Percentiles rank a stretch among this genome's conserved stretches.
Evolutionary conservation across 768 basidiomycete species (phyloP).

Genomic region (Lactifluus hygrophoroides): DNA sequence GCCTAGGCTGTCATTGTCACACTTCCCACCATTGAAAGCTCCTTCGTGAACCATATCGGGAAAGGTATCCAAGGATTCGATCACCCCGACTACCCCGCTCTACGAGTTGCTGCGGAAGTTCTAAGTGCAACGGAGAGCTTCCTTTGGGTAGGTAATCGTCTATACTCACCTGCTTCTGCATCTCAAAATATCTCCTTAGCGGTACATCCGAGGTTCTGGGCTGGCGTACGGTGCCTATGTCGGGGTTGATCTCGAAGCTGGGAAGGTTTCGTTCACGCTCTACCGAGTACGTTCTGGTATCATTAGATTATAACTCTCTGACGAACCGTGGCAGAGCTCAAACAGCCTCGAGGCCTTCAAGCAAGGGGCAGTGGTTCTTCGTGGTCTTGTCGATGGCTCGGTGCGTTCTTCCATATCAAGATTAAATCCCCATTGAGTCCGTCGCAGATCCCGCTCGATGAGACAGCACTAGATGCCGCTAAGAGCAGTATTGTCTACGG

Average conservation of each 20-base stretch:
- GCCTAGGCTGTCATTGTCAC: slow-evolving; percentile 74
- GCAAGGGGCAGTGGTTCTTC: slow-evolving; percentile 70
- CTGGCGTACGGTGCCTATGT: slow-evolving; percentile 89
- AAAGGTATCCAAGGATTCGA: slow-evolving; percentile 73
- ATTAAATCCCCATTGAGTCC: slow-evolving; percentile 4
- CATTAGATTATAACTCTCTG: neutral
- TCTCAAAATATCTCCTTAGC: slow-evolving; percentile 33
- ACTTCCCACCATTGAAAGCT: slow-evolving; percentile 90
- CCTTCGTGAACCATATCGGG: slow-evolving; percentile 69
- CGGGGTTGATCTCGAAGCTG: slow-evolving; percentile 67
- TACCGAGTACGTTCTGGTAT: slow-evolving; percentile 51
- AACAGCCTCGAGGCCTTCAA: slow-evolving; percentile 71
- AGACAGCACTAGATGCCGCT: slow-evolving; percentile 78
- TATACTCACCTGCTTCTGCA: neutral
- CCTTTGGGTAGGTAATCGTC: slow-evolving; percentile 60
- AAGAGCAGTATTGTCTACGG: slow-evolving; percentile 87
- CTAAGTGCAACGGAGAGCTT: slow-evolving; percentile 92
- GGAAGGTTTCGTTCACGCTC: slow-evolving; percentile 63
- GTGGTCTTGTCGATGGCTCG: slow-evolving; percentile 71
- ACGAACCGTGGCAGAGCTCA: slow-evolving; percentile 50
- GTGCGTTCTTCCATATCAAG: slow-evolving; percentile 35
- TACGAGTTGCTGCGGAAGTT: slow-evolving; percentile 77
- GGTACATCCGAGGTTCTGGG: slow-evolving; percentile 88
- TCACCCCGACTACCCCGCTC: slow-evolving; percentile 77
- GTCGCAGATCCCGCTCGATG: slow-evolving; percentile 66